A percentile compares a stretch with the other conserved stretches of the same genome.
Conservation (phyloP, 2,329 filamentous ascomycete species). For the Lachnellula arida region DNA sequence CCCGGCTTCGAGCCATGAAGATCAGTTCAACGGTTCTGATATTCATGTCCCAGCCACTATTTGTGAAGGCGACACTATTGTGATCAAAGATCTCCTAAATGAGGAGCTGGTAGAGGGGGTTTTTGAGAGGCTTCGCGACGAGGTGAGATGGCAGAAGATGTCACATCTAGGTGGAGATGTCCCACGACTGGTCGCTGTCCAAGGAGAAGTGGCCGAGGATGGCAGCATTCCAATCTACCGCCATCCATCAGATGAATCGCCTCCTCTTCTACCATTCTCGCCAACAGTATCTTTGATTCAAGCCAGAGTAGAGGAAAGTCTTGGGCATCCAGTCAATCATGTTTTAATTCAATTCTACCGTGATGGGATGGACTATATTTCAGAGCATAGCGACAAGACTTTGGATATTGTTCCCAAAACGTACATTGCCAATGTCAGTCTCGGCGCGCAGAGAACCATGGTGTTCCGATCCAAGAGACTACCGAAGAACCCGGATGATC, state of each 20-base stretch:
- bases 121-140: slow-evolving; percentile 66
- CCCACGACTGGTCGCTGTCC: slow-evolving; percentile 84
- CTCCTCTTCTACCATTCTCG: slow-evolving; percentile 72
- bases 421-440: slow-evolving; percentile 85
- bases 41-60: slow-evolving; percentile 36
- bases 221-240: slow-evolving; percentile 86
- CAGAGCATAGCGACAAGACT: slow-evolving; percentile 95
- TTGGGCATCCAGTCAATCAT: slow-evolving; percentile 84
- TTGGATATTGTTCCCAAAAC: slow-evolving; percentile 79
- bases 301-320: slow-evolving; percentile 59
- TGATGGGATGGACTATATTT: slow-evolving; percentile 84
- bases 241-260: slow-evolving; percentile 85
- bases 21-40: not conserved
- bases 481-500: slow-evolving; percentile 35
- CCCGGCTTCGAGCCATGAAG: not conserved
- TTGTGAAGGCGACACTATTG: slow-evolving; percentile 75
- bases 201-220: slow-evolving; percentile 65
- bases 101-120: slow-evolving; percentile 48
- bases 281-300: slow-evolving; percentile 66
- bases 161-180: slow-evolving; percentile 87
- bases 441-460: slow-evolving; percentile 92
- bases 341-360: slow-evolving; percentile 91
- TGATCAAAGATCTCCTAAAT: slow-evolving; percentile 68
- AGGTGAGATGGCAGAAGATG: slow-evolving; percentile 89
- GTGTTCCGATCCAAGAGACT: slow-evolving; percentile 75